Percentiles rank a stretch among this genome's conserved stretches.
phyloP scores from a whole-genome alignment of 768 basidiomycete genomes.

The Dioszegia hungarica region DNA sequence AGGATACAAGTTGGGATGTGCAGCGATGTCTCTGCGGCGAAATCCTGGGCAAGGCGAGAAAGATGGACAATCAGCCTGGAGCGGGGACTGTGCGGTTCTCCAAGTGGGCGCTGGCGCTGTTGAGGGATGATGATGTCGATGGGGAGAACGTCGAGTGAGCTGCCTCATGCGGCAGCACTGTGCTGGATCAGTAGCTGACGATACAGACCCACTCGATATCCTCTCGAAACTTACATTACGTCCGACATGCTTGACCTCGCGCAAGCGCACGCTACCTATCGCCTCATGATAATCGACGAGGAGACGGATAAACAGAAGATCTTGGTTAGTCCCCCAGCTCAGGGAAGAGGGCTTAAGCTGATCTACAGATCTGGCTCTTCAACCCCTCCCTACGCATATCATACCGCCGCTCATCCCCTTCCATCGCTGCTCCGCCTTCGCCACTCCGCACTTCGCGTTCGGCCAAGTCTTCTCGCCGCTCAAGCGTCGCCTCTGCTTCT shows the following conservation, averaged over 20 bases:
- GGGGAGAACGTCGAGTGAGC: constrained; percentile 55
- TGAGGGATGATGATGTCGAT: constrained; percentile 47
- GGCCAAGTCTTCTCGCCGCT: background rate
- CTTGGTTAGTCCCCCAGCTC: constrained; percentile 56
- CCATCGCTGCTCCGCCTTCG: constrained; percentile 45
- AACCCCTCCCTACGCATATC: constrained; percentile 79
- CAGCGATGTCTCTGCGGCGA: constrained; percentile 80
- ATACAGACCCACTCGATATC: constrained; percentile 50
- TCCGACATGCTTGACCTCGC: constrained; percentile 88
- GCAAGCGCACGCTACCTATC: constrained; percentile 86
- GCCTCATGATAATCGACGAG: constrained; percentile 82
- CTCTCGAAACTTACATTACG: constrained; percentile 81
- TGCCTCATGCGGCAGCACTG: constrained; percentile 52
- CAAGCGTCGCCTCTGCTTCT: background rate
- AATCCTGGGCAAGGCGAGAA: constrained; percentile 56
- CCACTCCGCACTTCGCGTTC: constrained; percentile 2
- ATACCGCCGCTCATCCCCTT: constrained; percentile 57
- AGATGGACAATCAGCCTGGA: constrained; percentile 18
- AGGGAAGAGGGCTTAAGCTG: background rate
- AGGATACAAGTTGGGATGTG: constrained; percentile 60
- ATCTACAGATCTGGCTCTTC: constrained; percentile 80
- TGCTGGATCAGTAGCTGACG: background rate
- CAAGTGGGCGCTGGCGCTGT: constrained; percentile 76
- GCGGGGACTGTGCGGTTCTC: constrained; percentile 56
- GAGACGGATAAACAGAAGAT: constrained; percentile 74